Conservation (phyloP, 1,139 yeast genomes). For the Eremothecium cymbalariae region DNA sequence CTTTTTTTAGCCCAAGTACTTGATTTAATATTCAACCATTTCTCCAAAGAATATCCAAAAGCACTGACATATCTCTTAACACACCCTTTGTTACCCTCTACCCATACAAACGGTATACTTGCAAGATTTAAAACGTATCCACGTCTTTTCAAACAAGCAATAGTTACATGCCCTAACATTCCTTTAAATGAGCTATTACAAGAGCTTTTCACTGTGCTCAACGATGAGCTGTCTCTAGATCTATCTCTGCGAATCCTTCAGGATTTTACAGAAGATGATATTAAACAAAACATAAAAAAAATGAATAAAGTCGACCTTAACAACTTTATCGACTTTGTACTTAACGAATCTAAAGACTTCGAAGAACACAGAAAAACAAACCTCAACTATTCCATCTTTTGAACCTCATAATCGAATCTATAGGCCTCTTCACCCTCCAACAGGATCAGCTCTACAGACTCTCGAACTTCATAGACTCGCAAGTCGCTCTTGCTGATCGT, state of each 20-base stretch:
- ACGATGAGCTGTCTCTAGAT: constrained; percentile 60
- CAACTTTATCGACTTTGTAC: constrained; percentile 29
- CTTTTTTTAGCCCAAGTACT: constrained; percentile 47
- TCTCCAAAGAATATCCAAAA: constrained; percentile 39
- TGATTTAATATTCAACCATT: constrained; percentile 37
- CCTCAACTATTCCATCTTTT: constrained; percentile 29
- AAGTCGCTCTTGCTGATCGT: constrained; percentile 26
- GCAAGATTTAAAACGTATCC: constrained; percentile 44
- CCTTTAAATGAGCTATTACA: constrained; percentile 53
- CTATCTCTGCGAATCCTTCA: constrained; percentile 56
- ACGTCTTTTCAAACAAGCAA: constrained; percentile 68
- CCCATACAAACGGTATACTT: constrained; percentile 48
- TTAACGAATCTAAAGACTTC: constrained; percentile 14
- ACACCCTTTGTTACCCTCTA: constrained; percentile 74
- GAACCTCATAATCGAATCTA: constrained; percentile 29
- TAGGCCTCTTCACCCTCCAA: constrained; percentile 30
- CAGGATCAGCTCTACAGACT: constrained; percentile 21
- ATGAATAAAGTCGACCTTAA: constrained; percentile 28
- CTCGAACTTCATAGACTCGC: constrained; percentile 23
- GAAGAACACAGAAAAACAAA: constrained; percentile 16
- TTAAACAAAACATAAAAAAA: constrained; percentile 26
- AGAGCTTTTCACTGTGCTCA: constrained; percentile 48
- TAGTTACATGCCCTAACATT: constrained; percentile 67
- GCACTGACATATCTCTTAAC: constrained; percentile 69
- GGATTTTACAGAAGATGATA: constrained; percentile 40